These are phyloP conservation scores for Striga hermonthica DNA, from an alignment of 305 asterid species.

Conservation along the genomic window DNA sequence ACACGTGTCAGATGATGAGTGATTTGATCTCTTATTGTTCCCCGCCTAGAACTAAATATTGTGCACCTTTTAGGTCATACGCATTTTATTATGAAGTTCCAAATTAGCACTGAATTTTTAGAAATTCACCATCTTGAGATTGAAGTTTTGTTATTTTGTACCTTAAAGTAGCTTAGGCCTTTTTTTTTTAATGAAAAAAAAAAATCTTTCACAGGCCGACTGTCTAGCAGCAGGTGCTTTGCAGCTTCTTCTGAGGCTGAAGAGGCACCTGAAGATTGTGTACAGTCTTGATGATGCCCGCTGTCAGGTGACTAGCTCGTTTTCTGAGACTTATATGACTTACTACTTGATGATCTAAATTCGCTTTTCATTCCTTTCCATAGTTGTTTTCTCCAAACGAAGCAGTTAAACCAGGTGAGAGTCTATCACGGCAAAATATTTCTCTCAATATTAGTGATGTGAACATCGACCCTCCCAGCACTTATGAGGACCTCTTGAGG, in stretches of 20 bases:
- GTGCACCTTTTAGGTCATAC: too few relatives aligned
- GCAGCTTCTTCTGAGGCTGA: constrained; percentile 87
- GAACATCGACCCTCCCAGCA: constrained; percentile 60
- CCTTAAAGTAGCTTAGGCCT: constrained; percentile 29
- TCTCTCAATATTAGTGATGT: constrained; percentile 62
- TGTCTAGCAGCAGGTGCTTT: constrained; percentile 87
- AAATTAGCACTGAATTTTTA: too few relatives aligned
- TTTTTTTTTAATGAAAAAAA: constrained; percentile 5
- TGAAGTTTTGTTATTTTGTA: constrained; percentile 10
- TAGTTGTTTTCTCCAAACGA: constrained; percentile 90
- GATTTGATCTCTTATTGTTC: too few relatives aligned
- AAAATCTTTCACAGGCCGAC: constrained; percentile 53
- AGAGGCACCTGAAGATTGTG: constrained; percentile 91
- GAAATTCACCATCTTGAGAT: too few relatives aligned
- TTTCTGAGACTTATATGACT: constrained; percentile 25
- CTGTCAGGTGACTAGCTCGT: constrained; percentile 67
- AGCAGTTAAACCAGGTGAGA: constrained; percentile 77
- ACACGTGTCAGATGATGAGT: too few relatives aligned
- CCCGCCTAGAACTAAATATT: too few relatives aligned
- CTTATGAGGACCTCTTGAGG: constrained; percentile 54
- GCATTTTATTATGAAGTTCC: too few relatives aligned
- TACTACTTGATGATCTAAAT: constrained; percentile 21
- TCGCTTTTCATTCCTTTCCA: constrained; percentile 28
- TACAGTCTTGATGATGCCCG: constrained; percentile 81
- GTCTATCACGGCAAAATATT: constrained; percentile 59